phyloP scores from a whole-genome alignment of 345 rosid genomes.

The Populus ilicifolia region DNA sequence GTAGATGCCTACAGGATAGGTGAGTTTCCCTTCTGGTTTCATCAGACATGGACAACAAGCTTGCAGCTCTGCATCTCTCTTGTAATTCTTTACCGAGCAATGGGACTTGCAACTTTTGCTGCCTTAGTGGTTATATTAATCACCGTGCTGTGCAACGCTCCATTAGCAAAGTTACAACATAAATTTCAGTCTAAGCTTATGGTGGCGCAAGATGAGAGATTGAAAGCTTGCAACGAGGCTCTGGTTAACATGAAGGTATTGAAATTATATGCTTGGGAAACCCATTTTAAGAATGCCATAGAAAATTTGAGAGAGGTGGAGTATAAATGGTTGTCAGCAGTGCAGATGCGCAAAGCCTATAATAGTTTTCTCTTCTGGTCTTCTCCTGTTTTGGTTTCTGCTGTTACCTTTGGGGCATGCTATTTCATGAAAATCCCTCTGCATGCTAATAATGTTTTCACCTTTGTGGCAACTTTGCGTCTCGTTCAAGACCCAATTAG shows the following conservation, averaged over 20 bases:
- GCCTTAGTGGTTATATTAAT: constrained; percentile 65
- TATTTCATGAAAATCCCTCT: constrained; percentile 74
- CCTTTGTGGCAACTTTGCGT: constrained; percentile 85
- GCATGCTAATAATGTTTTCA: constrained; percentile 79
- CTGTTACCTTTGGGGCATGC: constrained; percentile 84
- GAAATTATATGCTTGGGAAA: constrained; percentile 93
- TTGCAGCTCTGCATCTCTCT: constrained; percentile 79
- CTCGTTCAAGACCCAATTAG: constrained; percentile 87
- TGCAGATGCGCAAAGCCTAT: constrained; percentile 67
- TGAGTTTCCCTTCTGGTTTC: constrained; percentile 93
- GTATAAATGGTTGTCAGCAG: constrained; percentile 67
- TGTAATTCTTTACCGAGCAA: constrained; percentile 66
- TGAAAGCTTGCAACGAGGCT: constrained; percentile 80
- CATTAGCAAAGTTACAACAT: constrained; percentile 90
- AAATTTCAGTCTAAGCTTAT: constrained; percentile 73
- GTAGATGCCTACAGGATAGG: constrained; percentile 95
- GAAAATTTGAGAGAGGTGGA: constrained; percentile 65
- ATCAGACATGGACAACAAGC: constrained; percentile 88
- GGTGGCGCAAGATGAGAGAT: constrained; percentile 74
- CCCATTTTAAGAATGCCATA: constrained; percentile 73
- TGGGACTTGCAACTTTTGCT: constrained; percentile 83
- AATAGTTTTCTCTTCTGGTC: constrained; percentile 78
- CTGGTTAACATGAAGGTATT: constrained; percentile 85
- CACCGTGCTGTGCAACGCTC: constrained; percentile 79
- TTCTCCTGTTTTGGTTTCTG: constrained; percentile 82